A percentile compares a stretch with the other conserved stretches of the same genome.
Evolutionary conservation across 2,329 filamentous ascomycete species (phyloP).

Genomic region (Plectosphaerella sp.): DNA sequence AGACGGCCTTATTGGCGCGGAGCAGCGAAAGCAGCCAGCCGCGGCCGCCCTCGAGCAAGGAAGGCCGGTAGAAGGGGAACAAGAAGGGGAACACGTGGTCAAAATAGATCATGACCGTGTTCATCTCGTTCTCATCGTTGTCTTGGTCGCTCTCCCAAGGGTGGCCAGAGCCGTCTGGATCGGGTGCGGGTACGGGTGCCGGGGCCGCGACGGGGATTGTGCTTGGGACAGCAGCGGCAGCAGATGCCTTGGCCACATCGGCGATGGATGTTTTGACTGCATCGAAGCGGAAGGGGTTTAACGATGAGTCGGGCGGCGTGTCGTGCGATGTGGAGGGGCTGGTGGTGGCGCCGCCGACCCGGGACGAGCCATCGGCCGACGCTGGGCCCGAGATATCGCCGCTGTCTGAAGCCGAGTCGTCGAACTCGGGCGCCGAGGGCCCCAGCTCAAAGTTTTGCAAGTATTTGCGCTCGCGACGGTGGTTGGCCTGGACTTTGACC

Average conservation of each 20-base stretch:
- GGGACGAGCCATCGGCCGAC: slow-evolving; percentile 5
- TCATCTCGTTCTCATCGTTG: slow-evolving; percentile 15
- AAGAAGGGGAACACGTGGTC: slow-evolving; percentile 59
- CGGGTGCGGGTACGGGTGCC: slow-evolving; percentile 4
- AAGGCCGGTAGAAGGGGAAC: slow-evolving; percentile 59
- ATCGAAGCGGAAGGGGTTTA: slow-evolving; percentile 7
- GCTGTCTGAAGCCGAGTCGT: slow-evolving; percentile 7
- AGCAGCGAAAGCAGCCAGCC: slow-evolving; percentile 57
- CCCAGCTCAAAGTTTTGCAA: slow-evolving; percentile 30
- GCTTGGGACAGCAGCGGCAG: neutral
- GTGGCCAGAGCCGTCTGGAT: neutral
- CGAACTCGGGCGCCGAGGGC: neutral
- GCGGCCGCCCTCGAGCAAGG: slow-evolving; percentile 49
- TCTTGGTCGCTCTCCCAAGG: neutral
- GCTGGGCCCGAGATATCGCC: slow-evolving; percentile 7
- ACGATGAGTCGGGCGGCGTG: slow-evolving; percentile 6
- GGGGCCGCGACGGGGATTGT: neutral
- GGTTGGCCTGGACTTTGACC: slow-evolving; percentile 16
- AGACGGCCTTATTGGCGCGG: slow-evolving; percentile 51
- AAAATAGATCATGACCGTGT: slow-evolving; percentile 54
- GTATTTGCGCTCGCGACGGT: slow-evolving; percentile 38
- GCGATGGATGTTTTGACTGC: slow-evolving; percentile 10
- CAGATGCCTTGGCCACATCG: slow-evolving; percentile 2
- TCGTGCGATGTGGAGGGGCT: slow-evolving; percentile 9
- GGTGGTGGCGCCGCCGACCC: slow-evolving; percentile 5